Percentiles rank a stretch among this genome's conserved stretches.
Evolutionary conservation across 306 rosid species (phyloP).

Genomic region (Prunus persica): DNA sequence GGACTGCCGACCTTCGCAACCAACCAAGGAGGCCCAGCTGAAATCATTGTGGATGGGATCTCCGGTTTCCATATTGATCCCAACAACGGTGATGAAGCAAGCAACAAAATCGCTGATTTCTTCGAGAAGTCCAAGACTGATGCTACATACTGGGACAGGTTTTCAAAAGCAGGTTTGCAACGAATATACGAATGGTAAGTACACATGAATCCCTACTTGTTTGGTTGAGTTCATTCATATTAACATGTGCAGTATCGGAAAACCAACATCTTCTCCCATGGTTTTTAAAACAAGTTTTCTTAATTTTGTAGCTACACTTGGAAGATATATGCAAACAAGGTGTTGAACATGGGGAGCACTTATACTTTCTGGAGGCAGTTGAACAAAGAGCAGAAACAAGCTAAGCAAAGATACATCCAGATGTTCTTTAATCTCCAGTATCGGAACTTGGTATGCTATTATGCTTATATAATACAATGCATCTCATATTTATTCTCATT

Average conservation of each 20-base stretch:
- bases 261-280: not conserved
- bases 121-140: constrained; percentile 72
- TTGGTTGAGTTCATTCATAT: not conserved
- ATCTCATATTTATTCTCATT: not conserved
- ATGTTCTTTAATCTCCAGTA: constrained; percentile 71
- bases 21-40: constrained; percentile 97
- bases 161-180: constrained; percentile 55
- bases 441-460: constrained; percentile 56
- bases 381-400: constrained; percentile 75
- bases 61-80: constrained; percentile 94
- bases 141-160: constrained; percentile 48
- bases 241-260: not conserved
- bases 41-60: constrained; percentile 77
- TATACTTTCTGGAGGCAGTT: constrained; percentile 74
- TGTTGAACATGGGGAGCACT: constrained; percentile 73
- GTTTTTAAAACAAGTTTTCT: not conserved
- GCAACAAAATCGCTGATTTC: constrained; percentile 71
- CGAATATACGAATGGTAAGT: constrained; percentile 84
- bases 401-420: constrained; percentile 84
- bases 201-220: not conserved
- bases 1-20: constrained; percentile 96
- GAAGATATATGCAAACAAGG: constrained; percentile 85
- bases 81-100: constrained; percentile 62
- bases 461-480: not conserved
- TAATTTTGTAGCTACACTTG: constrained; percentile 68